These are phyloP conservation scores for Inosperma sp. DNA, from an alignment of 768 basidiomycete species.

Conservation along the genomic window DNA sequence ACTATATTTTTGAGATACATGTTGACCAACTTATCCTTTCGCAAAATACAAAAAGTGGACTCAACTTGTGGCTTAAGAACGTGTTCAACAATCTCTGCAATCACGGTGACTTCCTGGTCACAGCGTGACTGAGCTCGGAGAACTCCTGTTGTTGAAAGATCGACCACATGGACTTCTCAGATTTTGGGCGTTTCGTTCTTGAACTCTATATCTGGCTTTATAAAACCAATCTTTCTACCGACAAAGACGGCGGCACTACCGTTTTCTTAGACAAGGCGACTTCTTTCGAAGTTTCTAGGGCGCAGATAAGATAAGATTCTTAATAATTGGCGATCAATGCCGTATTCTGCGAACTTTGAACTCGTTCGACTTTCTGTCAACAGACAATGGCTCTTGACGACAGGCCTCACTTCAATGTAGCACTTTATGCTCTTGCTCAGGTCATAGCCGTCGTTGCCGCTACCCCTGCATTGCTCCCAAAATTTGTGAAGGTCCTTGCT, in stretches of 20 bases:
- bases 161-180: no score
- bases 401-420: conserved; percentile 11
- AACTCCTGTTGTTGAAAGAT: no score
- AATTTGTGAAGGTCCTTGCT: conserved; percentile 7
- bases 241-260: no score
- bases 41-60: conserved; percentile 6
- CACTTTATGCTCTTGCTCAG: conserved; percentile 11
- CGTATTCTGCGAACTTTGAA: no score
- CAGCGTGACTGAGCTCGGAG: no score
- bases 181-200: no score
- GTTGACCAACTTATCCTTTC: not conserved
- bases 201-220: no score
- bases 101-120: not conserved
- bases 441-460: conserved; percentile 3
- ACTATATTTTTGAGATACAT: conserved; percentile 35
- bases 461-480: conserved; percentile 15
- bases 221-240: no score
- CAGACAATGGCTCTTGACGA: not conserved
- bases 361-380: not conserved
- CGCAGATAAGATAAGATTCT: no score
- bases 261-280: no score
- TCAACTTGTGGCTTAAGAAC: conserved; percentile 15
- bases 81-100: not conserved
- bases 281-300: no score
- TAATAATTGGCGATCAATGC: no score